phyloP scores from a whole-genome alignment of 352 stramenopile species.

The Globisporangium perplexum region DNA sequence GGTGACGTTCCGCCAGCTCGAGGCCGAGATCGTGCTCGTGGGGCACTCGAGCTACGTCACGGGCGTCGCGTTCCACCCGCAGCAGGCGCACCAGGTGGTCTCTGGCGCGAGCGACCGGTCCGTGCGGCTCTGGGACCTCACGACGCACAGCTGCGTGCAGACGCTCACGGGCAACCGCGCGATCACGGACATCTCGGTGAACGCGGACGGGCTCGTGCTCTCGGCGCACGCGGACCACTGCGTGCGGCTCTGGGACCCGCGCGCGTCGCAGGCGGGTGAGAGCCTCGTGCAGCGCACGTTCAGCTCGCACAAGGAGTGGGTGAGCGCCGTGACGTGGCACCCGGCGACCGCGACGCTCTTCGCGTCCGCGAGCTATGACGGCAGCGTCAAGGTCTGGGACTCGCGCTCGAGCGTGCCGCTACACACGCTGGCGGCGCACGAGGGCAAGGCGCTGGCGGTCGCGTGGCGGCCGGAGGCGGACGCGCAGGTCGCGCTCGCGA shows the following conservation, averaged over 20 bases:
- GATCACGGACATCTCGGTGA: slow-evolving; percentile 69
- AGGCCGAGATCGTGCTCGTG: slow-evolving; percentile 68
- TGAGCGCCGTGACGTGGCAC: slow-evolving; percentile 73
- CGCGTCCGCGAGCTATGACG: slow-evolving; percentile 71
- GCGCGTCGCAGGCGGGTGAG: slow-evolving; percentile 57
- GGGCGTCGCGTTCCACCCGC: slow-evolving; percentile 62
- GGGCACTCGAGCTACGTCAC: slow-evolving; percentile 79
- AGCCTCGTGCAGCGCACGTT: slow-evolving; percentile 76
- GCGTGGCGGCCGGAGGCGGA: slow-evolving; percentile 44
- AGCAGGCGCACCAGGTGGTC: slow-evolving; percentile 43
- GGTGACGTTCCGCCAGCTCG: slow-evolving; percentile 61
- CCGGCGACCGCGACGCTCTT: slow-evolving; percentile 54
- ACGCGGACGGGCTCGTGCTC: slow-evolving; percentile 51
- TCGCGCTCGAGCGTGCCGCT: slow-evolving; percentile 65
- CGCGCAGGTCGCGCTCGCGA: slow-evolving; percentile 48
- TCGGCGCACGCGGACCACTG: slow-evolving; percentile 78
- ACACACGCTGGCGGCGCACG: slow-evolving; percentile 68
- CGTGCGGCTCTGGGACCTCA: slow-evolving; percentile 75
- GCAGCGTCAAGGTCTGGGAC: slow-evolving; percentile 80
- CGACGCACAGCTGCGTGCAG: slow-evolving; percentile 65
- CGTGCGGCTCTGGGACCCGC: slow-evolving; percentile 79
- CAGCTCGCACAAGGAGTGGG: slow-evolving; percentile 82
- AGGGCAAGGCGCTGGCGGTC: slow-evolving; percentile 65
- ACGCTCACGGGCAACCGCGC: slow-evolving; percentile 72
- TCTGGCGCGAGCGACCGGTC: slow-evolving; percentile 67